These are phyloP conservation scores for Colletotrichum tofieldiae DNA, from an alignment of 2,329 filamentous ascomycete genomes.

Conservation along the genomic window DNA sequence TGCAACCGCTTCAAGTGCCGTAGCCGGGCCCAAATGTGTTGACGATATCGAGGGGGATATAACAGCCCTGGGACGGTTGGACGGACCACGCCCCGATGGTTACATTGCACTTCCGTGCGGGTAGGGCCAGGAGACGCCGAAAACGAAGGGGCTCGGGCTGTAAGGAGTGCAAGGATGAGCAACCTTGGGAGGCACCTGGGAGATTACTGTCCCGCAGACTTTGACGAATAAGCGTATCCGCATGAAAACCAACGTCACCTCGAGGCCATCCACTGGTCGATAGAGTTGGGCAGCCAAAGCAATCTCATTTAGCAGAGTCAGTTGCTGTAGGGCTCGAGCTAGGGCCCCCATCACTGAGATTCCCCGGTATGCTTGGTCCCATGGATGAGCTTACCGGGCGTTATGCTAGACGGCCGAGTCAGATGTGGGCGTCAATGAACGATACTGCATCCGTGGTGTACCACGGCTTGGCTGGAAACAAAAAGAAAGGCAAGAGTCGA, in stretches of 20 bases:
- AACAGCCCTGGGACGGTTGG: not conserved
- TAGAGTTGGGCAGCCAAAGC: conserved; percentile 1
- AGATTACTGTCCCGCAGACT: conserved; percentile 1
- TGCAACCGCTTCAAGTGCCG: not conserved
- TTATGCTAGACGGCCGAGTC: not conserved
- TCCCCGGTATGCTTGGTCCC: not conserved
- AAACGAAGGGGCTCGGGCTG: conserved; percentile 3
- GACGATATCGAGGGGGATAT: not conserved
- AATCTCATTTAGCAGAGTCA: conserved; percentile 21
- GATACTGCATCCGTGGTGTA: not conserved
- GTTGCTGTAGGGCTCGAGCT: not conserved
- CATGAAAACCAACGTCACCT: conserved; percentile 27
- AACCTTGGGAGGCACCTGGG: not conserved
- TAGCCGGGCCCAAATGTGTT: not conserved
- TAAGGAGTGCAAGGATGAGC: conserved; percentile 19
- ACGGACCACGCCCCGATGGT: not conserved
- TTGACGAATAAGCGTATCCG: conserved; percentile 32
- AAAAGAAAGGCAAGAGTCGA: not conserved
- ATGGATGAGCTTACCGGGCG: not conserved
- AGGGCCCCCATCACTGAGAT: not conserved
- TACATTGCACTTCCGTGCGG: conserved; percentile 13
- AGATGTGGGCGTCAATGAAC: not conserved
- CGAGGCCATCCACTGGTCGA: conserved; percentile 1
- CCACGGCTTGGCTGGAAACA: not conserved
- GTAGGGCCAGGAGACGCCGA: conserved; percentile 22